Percentiles rank a stretch among this genome's conserved stretches.
Evolutionary conservation across 352 stramenopile genomes (phyloP).

Genomic region (Blastocystis sp.): DNA sequence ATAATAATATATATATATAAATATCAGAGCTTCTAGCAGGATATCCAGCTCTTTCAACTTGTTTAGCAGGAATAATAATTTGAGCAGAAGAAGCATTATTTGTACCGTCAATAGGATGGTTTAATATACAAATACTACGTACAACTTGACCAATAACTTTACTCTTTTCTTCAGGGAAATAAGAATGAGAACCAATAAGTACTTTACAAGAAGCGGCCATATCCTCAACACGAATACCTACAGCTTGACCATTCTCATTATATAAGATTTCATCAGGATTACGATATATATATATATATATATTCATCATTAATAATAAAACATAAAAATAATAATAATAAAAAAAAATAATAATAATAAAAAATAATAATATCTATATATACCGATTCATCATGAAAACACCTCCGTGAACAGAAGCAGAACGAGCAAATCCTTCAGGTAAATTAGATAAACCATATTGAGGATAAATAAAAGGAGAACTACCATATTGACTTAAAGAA

Average conservation of each 20-base stretch:
- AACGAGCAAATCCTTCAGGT: conserved; percentile 90
- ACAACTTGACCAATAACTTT: conserved; percentile 74
- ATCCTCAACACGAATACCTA: conserved; percentile 59
- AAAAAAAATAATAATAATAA: conserved; percentile 45
- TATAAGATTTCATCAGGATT: conserved; percentile 65
- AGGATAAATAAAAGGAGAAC: conserved; percentile 94
- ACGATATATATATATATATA: no score
- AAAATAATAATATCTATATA: conserved; percentile 69
- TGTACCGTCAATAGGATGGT: conserved; percentile 87
- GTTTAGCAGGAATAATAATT: conserved; percentile 89
- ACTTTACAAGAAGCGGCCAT: conserved; percentile 84
- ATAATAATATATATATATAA: background rate
- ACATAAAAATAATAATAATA: background rate
- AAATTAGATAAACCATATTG: conserved; percentile 90
- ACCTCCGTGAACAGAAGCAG: conserved; percentile 91
- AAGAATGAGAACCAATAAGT: conserved; percentile 92
- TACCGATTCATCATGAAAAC: conserved; percentile 99
- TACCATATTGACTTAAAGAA: conserved; percentile 71
- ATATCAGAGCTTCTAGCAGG: conserved; percentile 10
- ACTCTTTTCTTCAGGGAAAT: conserved; percentile 78
- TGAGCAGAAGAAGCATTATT: conserved; percentile 75
- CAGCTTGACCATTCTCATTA: conserved; percentile 69
- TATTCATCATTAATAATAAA: no score
- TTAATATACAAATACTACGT: conserved; percentile 93
- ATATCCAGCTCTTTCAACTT: conserved; percentile 38